Conservation (phyloP, 83 land plant species). For the Isoetes engelmannii region DNA sequence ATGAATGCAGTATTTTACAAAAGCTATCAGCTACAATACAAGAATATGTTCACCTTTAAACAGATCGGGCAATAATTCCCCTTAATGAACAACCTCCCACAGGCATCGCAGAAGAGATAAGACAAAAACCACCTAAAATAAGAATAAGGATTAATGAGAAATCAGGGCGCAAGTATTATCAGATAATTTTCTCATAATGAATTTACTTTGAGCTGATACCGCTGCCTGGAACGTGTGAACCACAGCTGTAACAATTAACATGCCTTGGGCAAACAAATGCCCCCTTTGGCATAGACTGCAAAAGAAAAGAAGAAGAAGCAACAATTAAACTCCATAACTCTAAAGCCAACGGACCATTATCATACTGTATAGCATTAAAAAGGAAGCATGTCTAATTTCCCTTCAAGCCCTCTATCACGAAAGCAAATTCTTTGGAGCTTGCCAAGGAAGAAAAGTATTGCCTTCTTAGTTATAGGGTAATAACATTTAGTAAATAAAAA, state of each 20-base stretch:
- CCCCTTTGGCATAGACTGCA: conserved; percentile 74
- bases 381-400: no score
- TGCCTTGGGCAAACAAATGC: conserved; percentile 92
- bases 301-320: neutral
- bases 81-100: conserved; percentile 93
- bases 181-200: no score
- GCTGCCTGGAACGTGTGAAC: conserved; percentile 85
- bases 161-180: no score
- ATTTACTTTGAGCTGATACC: conserved; percentile 84
- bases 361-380: neutral
- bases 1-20: neutral
- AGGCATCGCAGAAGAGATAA: conserved; percentile 94
- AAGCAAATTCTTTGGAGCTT: no score
- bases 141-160: conserved; percentile 1
- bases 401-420: no score
- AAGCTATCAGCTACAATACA: neutral
- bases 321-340: neutral
- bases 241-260: conserved; percentile 89
- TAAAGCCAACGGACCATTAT: neutral
- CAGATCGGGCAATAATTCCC: conserved; percentile 97
- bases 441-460: no score
- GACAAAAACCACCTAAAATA: conserved; percentile 86
- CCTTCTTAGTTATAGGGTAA: no score
- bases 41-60: conserved; percentile 60
- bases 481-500: no score